Percentiles rank a stretch among this genome's conserved stretches.
phyloP scores from a whole-genome alignment of 2,329 filamentous ascomycete genomes.

The Chaetomiaceae sp. region DNA sequence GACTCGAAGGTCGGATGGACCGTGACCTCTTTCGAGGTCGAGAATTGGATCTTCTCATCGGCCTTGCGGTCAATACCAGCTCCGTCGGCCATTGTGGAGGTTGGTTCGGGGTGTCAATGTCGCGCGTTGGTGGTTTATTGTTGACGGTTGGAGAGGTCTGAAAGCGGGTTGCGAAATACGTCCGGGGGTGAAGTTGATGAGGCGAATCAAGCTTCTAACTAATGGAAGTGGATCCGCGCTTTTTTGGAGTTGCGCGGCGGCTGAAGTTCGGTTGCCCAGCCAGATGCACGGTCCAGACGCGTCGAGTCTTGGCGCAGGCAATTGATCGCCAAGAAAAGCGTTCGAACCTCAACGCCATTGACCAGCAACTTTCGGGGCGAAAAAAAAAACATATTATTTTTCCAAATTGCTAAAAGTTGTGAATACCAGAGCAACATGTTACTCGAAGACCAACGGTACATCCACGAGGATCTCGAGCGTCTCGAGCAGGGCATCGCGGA shows the following conservation, averaged over 20 bases:
- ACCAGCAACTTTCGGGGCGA: background rate
- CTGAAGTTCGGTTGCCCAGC: constrained; percentile 14
- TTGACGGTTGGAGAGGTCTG: constrained; percentile 3
- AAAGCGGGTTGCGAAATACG: background rate
- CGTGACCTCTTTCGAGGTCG: constrained; percentile 95
- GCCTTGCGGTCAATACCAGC: constrained; percentile 79
- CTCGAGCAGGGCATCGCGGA: constrained; percentile 92
- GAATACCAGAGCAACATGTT: constrained; percentile 52
- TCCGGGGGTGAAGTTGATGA: background rate
- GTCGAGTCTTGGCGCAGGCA: background rate
- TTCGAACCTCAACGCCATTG: background rate
- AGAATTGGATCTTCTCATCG: constrained; percentile 97
- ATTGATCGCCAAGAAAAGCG: constrained; percentile 7
- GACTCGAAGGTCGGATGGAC: constrained; percentile 91
- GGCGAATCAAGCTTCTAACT: constrained; percentile 7
- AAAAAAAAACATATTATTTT: background rate
- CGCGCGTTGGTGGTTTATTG: background rate
- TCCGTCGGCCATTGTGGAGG: constrained; percentile 73
- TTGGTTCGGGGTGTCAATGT: background rate
- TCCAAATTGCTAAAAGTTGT: background rate
- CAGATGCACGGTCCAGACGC: background rate
- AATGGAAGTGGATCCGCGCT: background rate
- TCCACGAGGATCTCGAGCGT: constrained; percentile 95
- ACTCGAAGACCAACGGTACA: constrained; percentile 86
- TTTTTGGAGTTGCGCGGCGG: constrained; percentile 2